Percentiles rank a stretch among this genome's conserved stretches.
Evolutionary conservation across 306 rosid species (phyloP).

Genomic region (Luffa aegyptiaca): DNA sequence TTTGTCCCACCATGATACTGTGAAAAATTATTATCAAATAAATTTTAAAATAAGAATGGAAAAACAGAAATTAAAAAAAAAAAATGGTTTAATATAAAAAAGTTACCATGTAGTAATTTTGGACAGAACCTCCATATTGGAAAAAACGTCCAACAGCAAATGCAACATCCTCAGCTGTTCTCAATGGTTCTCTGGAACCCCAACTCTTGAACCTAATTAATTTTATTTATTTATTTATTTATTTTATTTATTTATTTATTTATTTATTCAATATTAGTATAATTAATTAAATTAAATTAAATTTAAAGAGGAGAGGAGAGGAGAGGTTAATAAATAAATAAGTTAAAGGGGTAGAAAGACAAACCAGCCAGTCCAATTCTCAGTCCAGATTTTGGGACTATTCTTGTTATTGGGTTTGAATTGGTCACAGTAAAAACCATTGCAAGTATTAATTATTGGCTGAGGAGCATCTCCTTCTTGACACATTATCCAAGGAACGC

Average conservation of each 20-base stretch:
- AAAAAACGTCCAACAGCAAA: constrained; percentile 39
- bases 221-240: background rate
- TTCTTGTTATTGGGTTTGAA: constrained; percentile 33
- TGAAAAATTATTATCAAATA: no score
- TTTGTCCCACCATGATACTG: constrained; percentile 58
- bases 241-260: no score
- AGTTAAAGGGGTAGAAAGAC: no score
- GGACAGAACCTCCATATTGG: constrained; percentile 49
- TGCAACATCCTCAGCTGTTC: constrained; percentile 58
- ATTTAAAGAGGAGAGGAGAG: no score
- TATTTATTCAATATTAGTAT: no score
- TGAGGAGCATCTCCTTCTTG: constrained; percentile 37
- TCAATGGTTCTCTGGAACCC: constrained; percentile 40
- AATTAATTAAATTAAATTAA: no score
- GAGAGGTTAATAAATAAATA: no score
- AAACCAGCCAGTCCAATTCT: constrained; percentile 54
- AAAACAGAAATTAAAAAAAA: background rate
- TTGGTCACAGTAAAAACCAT: constrained; percentile 41
- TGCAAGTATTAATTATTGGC: constrained; percentile 46
- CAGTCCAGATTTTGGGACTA: constrained; percentile 58
- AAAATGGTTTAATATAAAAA: background rate
- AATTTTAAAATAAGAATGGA: background rate
- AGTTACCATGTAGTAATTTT: constrained; percentile 49
- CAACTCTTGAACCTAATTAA: constrained; percentile 34
- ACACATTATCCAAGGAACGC: constrained; percentile 59